A percentile compares a stretch with the other conserved stretches of the same genome.
phyloP scores from a whole-genome alignment of 129 eudicot species.

The Artemisia tridentata region DNA sequence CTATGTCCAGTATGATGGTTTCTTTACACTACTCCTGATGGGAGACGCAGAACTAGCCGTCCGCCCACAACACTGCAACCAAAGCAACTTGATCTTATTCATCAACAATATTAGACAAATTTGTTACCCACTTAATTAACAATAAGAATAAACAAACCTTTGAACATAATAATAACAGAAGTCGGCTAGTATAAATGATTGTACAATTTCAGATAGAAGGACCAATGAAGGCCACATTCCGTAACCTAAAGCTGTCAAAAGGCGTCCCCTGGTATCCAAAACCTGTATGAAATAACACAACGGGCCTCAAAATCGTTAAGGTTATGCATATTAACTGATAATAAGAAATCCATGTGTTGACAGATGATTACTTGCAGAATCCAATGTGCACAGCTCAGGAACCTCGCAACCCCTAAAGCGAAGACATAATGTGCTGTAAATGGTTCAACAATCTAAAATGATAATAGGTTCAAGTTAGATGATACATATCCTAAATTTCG shows the following conservation, averaged over 20 bases:
- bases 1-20: background rate
- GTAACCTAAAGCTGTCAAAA: slow-evolving; percentile 45
- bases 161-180: slow-evolving; percentile 53
- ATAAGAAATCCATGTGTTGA: slow-evolving; percentile 3
- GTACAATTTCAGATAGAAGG: slow-evolving; percentile 46
- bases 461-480: background rate
- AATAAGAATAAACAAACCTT: slow-evolving; percentile 26
- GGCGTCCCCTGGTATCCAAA: slow-evolving; percentile 41
- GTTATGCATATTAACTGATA: background rate
- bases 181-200: slow-evolving; percentile 49
- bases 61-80: slow-evolving; percentile 49
- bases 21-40: slow-evolving; percentile 54
- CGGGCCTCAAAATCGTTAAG: background rate
- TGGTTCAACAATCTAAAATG: slow-evolving; percentile 56
- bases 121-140: background rate
- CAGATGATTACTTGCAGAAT: slow-evolving; percentile 36
- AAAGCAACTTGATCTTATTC: background rate
- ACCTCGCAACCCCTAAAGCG: slow-evolving; percentile 63
- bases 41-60: slow-evolving; percentile 52
- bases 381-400: slow-evolving; percentile 65
- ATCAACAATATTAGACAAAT: background rate
- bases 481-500: background rate
- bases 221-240: slow-evolving; percentile 56
- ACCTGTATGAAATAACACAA: slow-evolving; percentile 31
- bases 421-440: slow-evolving; percentile 69